phyloP scores from a whole-genome alignment of 2,329 filamentous ascomycete genomes.

The Exophiala lecanii-corni region DNA sequence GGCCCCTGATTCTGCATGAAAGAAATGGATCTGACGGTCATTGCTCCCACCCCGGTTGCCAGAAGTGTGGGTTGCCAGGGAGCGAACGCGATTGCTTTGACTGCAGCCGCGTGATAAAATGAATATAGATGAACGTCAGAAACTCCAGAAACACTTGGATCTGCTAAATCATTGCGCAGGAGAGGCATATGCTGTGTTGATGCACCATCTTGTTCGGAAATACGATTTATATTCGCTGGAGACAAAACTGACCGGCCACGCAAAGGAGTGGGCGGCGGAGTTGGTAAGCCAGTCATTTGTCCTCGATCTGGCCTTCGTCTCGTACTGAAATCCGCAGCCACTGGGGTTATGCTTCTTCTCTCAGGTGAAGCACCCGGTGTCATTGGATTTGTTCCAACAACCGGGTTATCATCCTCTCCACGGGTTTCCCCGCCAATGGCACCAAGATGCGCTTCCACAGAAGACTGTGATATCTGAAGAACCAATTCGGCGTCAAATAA shows the following conservation, averaged over 20 bases:
- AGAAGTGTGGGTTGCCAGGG: slow-evolving; percentile 86
- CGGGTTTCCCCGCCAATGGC: background rate
- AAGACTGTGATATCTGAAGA: slow-evolving; percentile 27
- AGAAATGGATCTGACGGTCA: slow-evolving; percentile 95
- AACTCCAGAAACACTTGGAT: slow-evolving; percentile 18
- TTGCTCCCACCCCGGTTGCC: slow-evolving; percentile 87
- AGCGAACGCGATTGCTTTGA: slow-evolving; percentile 96
- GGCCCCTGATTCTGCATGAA: slow-evolving; percentile 76
- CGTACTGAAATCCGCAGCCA: background rate
- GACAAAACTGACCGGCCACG: no score
- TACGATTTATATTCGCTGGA: background rate
- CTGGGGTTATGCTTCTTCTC: background rate
- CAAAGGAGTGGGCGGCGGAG: slow-evolving; percentile 4
- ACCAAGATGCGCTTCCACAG: background rate
- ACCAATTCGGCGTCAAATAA: slow-evolving; percentile 69
- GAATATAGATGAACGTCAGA: slow-evolving; percentile 58
- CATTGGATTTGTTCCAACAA: background rate
- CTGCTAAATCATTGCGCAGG: slow-evolving; percentile 19
- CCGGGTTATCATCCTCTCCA: background rate
- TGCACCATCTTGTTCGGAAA: background rate
- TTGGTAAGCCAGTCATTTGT: background rate
- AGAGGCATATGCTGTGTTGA: background rate
- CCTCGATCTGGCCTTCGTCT: background rate
- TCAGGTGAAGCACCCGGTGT: background rate
- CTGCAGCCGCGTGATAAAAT: slow-evolving; percentile 77